Conservation (phyloP, 2,329 filamentous ascomycete species). For the Fusarium austroafricanum region DNA sequence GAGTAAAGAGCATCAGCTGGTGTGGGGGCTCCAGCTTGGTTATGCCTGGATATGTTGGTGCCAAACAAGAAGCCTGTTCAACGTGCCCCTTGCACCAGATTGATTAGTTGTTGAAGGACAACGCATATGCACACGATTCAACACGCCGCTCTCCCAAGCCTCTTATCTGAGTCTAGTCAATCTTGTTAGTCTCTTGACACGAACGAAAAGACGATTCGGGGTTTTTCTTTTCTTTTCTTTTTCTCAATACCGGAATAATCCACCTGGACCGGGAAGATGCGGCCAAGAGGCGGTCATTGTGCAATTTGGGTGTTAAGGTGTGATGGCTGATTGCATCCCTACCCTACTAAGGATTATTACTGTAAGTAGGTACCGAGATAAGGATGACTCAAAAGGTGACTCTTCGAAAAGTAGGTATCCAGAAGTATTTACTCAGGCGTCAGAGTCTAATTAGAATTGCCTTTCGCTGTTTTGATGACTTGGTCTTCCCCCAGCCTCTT, state of each 20-base stretch:
- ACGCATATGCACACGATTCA: background rate
- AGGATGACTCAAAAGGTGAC: background rate
- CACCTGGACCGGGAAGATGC: background rate
- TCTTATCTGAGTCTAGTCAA: background rate
- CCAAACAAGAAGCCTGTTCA: background rate
- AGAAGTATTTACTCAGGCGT: background rate
- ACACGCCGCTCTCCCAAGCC: background rate
- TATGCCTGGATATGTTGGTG: background rate
- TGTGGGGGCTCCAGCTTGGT: slow-evolving; percentile 19
- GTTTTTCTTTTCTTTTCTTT: background rate
- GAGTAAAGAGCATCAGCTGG: slow-evolving; percentile 22
- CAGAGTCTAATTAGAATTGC: background rate
- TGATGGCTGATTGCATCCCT: background rate
- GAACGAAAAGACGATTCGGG: background rate
- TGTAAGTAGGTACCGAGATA: background rate
- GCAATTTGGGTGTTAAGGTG: background rate
- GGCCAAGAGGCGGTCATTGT: background rate
- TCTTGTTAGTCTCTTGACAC: background rate
- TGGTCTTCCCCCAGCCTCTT: background rate
- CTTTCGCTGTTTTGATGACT: background rate
- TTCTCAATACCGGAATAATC: background rate
- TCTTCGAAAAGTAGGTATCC: background rate
- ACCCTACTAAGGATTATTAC: background rate
- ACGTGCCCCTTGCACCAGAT: slow-evolving; percentile 1
- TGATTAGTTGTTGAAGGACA: background rate